Percentiles rank a stretch among this genome's conserved stretches.
Conservation (phyloP, 2,329 filamentous ascomycete genomes). For the Paecilomyces formosus region DNA sequence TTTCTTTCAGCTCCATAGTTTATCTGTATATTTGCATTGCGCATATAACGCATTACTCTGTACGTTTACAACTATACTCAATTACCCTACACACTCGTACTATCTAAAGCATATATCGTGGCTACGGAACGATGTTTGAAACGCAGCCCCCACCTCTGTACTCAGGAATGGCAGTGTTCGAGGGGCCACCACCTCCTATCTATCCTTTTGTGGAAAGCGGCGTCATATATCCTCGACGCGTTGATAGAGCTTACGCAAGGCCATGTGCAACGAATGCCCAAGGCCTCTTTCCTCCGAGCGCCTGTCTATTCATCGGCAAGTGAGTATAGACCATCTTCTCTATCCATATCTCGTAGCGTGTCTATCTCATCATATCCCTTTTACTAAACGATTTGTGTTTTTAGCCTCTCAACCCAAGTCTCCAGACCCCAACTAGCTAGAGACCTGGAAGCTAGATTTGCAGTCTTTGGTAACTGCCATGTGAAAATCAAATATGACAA, state of each 20-base stretch:
- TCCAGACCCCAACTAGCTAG: slow-evolving; percentile 19
- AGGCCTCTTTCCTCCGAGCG: slow-evolving; percentile 27
- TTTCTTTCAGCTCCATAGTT: not conserved
- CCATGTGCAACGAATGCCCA: slow-evolving; percentile 27
- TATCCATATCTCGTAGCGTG: not conserved
- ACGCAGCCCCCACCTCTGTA: not conserved
- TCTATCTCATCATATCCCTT: not conserved
- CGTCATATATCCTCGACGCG: slow-evolving; percentile 10
- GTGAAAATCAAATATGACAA: slow-evolving; percentile 28
- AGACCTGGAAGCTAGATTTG: slow-evolving; percentile 22
- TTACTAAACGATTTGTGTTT: slow-evolving; percentile 6
- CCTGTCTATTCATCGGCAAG: slow-evolving; percentile 34
- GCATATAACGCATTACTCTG: not conserved
- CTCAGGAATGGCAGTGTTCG: not conserved
- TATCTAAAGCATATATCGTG: not conserved
- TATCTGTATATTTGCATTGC: not conserved
- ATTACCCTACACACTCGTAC: not conserved
- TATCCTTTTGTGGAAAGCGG: not conserved
- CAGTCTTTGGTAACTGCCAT: slow-evolving; percentile 24
- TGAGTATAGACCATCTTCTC: slow-evolving; percentile 11
- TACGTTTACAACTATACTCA: not conserved
- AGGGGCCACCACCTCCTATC: not conserved
- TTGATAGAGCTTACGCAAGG: slow-evolving; percentile 19
- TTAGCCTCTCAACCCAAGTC: slow-evolving; percentile 19
- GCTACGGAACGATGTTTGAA: not conserved